A percentile compares a stretch with the other conserved stretches of the same genome.
Conservation (phyloP, 108 stramenopile species). For the Skeletonema marinoi region DNA sequence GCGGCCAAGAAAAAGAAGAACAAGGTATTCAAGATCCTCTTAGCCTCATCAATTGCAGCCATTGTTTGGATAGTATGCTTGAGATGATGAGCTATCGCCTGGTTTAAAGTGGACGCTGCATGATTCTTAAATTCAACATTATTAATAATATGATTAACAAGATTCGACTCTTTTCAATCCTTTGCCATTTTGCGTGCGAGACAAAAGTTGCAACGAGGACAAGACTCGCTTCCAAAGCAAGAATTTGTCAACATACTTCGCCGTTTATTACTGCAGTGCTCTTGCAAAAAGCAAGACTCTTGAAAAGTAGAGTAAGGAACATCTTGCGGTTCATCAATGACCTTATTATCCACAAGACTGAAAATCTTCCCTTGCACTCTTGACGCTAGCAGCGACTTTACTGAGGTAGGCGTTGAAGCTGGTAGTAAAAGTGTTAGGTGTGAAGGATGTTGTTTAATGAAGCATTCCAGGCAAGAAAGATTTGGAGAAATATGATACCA, state of each 20-base stretch:
- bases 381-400: conserved; percentile 20
- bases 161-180: background rate
- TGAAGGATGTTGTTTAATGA: conserved; percentile 26
- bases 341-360: conserved; percentile 15
- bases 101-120: background rate
- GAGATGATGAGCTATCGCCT: conserved; percentile 9
- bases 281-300: conserved; percentile 22
- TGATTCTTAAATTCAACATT: background rate
- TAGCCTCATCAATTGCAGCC: conserved; percentile 44
- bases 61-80: conserved; percentile 47
- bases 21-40: conserved; percentile 40
- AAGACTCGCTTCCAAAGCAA: conserved; percentile 18
- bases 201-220: conserved; percentile 19
- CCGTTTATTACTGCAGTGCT: background rate
- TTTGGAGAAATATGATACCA: conserved; percentile 38
- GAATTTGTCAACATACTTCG: background rate
- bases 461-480: conserved; percentile 14
- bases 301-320: conserved; percentile 1
- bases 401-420: conserved; percentile 5
- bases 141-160: background rate
- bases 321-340: conserved; percentile 8
- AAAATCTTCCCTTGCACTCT: conserved; percentile 26
- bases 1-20: conserved; percentile 30
- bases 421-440: conserved; percentile 4
- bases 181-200: conserved; percentile 5